These are phyloP conservation scores for Ulmus americana DNA, from an alignment of 331 rosid genomes.

Conservation along the genomic window DNA sequence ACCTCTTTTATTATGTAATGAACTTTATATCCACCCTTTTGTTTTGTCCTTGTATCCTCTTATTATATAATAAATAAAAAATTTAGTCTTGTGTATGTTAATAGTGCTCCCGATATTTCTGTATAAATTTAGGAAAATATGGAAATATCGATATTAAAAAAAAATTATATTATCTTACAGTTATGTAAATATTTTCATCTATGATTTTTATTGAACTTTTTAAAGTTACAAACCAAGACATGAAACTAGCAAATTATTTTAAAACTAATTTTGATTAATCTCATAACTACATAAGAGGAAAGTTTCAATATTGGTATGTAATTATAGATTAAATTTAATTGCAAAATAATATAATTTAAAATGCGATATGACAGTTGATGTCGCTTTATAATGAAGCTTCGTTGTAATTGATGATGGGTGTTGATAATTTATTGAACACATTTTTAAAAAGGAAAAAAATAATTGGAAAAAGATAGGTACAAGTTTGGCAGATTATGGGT, in stretches of 20 bases:
- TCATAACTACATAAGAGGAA: too few relatives aligned
- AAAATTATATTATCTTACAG: too few relatives aligned
- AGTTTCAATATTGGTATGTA: too few relatives aligned
- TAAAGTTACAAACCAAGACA: too few relatives aligned
- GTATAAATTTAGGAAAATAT: too few relatives aligned
- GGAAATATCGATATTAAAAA: neutral
- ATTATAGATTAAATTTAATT: too few relatives aligned
- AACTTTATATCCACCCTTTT: constrained; percentile 37
- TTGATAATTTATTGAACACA: neutral
- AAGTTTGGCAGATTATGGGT: constrained; percentile 12
- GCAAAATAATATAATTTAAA: too few relatives aligned
- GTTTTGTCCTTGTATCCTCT: constrained; percentile 27
- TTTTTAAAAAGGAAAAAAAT: neutral
- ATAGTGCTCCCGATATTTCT: neutral
- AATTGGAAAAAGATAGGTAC: neutral
- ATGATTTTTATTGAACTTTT: too few relatives aligned
- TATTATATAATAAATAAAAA: constrained; percentile 36
- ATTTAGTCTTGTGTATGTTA: constrained; percentile 12
- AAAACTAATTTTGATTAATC: too few relatives aligned
- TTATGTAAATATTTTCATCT: too few relatives aligned
- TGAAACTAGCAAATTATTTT: too few relatives aligned
- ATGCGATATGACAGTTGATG: neutral
- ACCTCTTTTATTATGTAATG: constrained; percentile 33
- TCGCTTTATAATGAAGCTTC: constrained; percentile 12
- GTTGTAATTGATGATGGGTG: neutral